Evolutionary conservation across 2,329 filamentous ascomycete species (phyloP), one percentile per base, ranked within the genome.

Genomic region (Epichloe brachyelytri): DNA sequence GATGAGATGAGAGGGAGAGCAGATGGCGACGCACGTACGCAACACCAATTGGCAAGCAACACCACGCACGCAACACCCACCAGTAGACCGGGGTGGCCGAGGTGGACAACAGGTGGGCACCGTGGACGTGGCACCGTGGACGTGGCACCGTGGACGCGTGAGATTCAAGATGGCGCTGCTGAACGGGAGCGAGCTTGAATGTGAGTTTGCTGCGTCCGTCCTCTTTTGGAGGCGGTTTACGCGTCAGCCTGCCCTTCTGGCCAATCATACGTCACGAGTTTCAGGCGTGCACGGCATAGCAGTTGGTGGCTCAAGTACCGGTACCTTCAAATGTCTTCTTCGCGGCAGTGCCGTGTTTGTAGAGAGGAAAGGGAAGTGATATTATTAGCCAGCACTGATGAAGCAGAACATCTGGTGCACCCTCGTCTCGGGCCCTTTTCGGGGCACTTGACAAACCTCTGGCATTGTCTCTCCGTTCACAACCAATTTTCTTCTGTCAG

Each of bases 181-280:
- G 46, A 30, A 34, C 44, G 49, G 44, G 40, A 43, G 20, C 43
- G 43, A 44, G 46, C 46, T 44, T 22, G 33, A 20, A 26, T 26
- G 6, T 26, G 20, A 20, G 20, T 43, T 46, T 47, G 47, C 48
- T 26, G 45, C 50, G 44, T 50, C 43, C 43, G 49, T 51, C 39
- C 46, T 50, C 33, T 22, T 47, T 30, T n/a, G 17, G 44, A 48
- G 60, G 57, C 60, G 64, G 63, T 65, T 65, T 67, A 67, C 65
- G 65, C 65, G 65, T 67, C 65, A 67, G 65, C 65, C 59, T 55
- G 55, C 56, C 53, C 51, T 48, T 44, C 53, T 55, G 52, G 44
- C 65, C 65, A 67, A 67, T 66, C 54, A 63, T 30, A 19, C 55
- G 41, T 26, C 33, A 48, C 48, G 33, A 44, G 45, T 14, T 12